Evolutionary conservation across 2,329 filamentous ascomycete species (phyloP).

Genomic region (Fusarium sp.): DNA sequence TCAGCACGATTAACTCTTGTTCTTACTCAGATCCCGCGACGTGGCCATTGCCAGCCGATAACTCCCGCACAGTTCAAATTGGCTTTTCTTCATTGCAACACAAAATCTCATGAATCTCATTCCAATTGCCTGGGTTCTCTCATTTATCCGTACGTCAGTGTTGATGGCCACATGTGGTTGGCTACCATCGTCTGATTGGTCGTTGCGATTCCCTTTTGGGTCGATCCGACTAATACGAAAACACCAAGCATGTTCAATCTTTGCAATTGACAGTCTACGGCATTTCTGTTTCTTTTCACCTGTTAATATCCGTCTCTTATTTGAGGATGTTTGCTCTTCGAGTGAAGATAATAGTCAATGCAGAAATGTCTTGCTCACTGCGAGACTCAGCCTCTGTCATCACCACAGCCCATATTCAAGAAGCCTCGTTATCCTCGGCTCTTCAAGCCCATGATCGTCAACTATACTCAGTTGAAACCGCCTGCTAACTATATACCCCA

Average conservation of each 20-base stretch:
- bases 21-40: not conserved
- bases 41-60: constrained; percentile 2
- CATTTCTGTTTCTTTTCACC: not conserved
- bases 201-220: constrained; percentile 4
- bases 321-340: not conserved
- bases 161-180: constrained; percentile 40
- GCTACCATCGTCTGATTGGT: constrained; percentile 35
- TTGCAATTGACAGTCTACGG: not conserved
- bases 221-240: constrained; percentile 27
- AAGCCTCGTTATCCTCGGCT: not conserved
- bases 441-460: constrained; percentile 19
- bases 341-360: not conserved
- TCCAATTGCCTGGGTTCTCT: not conserved
- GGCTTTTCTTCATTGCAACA: not conserved
- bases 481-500: constrained; percentile 20
- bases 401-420: not conserved
- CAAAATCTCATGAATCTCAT: not conserved
- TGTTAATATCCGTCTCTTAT: too few species aligned
- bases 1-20: not conserved
- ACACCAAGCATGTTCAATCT: constrained; percentile 8
- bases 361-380: too few species aligned
- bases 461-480: constrained; percentile 12
- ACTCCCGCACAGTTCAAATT: constrained; percentile 21
- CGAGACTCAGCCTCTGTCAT: not conserved
- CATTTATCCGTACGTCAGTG: constrained; percentile 28